Base-by-base conservation (phyloP, 2,329 filamentous ascomycete genomes). In the Phialophora chinensis region DNA sequence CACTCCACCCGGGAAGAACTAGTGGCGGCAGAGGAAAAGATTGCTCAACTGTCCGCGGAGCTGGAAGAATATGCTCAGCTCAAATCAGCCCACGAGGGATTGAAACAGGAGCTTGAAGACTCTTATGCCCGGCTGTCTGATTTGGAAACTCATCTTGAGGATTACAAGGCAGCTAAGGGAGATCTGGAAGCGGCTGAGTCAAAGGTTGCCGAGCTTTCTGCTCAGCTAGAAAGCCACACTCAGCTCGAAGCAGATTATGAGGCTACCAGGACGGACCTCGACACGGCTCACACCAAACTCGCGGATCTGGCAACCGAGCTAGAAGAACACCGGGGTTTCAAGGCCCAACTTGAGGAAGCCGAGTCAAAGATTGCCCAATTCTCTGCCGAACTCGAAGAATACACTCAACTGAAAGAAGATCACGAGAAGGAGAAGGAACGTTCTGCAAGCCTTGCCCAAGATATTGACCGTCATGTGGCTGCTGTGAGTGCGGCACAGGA, bases 291-390 rank as follows among this genome's bases (percentile, higher is more conserved):
- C 33, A 61, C 64, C n/a, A 65, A 65, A 35, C 23, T 67, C 17
- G 47, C 56, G 1, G 62, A 67, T 25, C 42, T 69, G 23, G 31
- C 44, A 27, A 35, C 47, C 20, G 55, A 67, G 25, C 27, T 71
- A 4, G 59, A 67, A 58, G 60, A 61, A 20, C 33, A 55, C 42
- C 20, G 27, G 11, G 33, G 49, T 10, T 38, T 50, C 49, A 62
- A 62, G 50, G 52, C 62, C 2, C 55, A 47, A 31, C 57, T 69
- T 5, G 62, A 59, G n/a, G 50, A 55, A 25, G 64, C 66, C 42
- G 53, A 63, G 49, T 38, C 42, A 3, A 20, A 67, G 50, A 64
- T 71, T 47, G 53, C 57, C 7, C 63, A 69, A 33, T 65, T 69
- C 35, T 67, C 64, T 6, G 31, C 60, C 6, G 52, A 52, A 11